Evolutionary conservation across 306 rosid species (phyloP).

Genomic region (Vigna unguiculata): DNA sequence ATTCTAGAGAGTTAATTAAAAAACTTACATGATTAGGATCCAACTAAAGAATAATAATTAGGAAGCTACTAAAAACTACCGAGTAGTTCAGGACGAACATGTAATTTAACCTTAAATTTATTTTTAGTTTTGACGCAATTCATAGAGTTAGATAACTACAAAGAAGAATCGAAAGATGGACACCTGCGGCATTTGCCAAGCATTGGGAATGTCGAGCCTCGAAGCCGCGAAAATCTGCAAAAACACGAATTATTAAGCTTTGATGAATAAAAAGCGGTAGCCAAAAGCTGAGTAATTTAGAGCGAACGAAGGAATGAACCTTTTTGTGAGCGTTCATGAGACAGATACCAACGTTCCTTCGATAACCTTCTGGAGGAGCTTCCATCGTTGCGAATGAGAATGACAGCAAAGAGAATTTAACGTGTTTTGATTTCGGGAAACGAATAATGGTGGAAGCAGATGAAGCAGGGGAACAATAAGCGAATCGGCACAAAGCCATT

Average conservation of each 20-base stretch:
- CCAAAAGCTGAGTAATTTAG: neutral
- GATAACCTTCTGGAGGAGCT: slow-evolving; percentile 81
- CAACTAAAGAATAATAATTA: neutral
- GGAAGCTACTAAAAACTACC: neutral
- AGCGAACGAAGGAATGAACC: slow-evolving; percentile 38
- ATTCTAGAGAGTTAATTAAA: neutral
- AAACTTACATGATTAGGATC: neutral
- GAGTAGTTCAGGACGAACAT: too few relatives aligned
- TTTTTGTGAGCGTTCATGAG: slow-evolving; percentile 72
- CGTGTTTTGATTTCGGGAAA: slow-evolving; percentile 34
- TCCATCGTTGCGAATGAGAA: slow-evolving; percentile 69
- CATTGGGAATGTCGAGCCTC: slow-evolving; percentile 71
- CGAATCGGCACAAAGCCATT: slow-evolving; percentile 61
- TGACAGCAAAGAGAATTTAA: slow-evolving; percentile 41
- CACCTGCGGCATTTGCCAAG: slow-evolving; percentile 99
- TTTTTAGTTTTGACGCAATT: neutral
- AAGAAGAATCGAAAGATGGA: neutral
- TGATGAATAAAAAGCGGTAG: neutral
- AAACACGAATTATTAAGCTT: slow-evolving; percentile 3
- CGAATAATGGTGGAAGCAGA: neutral
- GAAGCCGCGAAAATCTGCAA: slow-evolving; percentile 72
- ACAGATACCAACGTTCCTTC: slow-evolving; percentile 82
- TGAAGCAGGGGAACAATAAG: slow-evolving; percentile 12
- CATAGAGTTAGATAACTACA: neutral
- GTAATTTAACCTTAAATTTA: neutral